Conservation (phyloP, 2,329 filamentous ascomycete genomes). For the Diaporthe sp. region DNA sequence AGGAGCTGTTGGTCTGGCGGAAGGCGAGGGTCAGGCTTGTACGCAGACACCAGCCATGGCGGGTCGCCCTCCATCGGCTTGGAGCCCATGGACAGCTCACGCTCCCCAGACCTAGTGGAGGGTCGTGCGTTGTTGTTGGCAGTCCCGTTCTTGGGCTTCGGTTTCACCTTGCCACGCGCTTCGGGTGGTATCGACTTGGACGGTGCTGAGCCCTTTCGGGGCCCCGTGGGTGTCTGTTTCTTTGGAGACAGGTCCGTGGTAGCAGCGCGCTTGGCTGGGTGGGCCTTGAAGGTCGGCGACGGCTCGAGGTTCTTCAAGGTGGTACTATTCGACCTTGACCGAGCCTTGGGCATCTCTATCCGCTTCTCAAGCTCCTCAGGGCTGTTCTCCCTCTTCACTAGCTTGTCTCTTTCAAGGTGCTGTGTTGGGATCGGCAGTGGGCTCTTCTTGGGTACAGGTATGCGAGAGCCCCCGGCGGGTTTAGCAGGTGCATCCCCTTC, state of each 20-base stretch:
- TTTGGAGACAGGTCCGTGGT: slow-evolving; percentile 67
- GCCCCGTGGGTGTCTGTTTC: slow-evolving; percentile 57
- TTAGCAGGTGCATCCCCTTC: slow-evolving; percentile 65
- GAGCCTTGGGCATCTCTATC: slow-evolving; percentile 71
- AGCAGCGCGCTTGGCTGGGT: slow-evolving; percentile 56
- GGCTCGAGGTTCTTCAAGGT: slow-evolving; percentile 74
- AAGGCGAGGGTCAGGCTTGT: slow-evolving; percentile 93
- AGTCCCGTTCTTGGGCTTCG: slow-evolving; percentile 74
- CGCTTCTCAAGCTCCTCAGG: slow-evolving; percentile 68
- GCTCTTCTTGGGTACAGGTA: slow-evolving; percentile 87
- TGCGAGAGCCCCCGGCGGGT: slow-evolving; percentile 80
- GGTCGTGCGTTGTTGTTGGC: slow-evolving; percentile 69
- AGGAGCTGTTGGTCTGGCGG: slow-evolving; percentile 96
- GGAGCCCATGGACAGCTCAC: slow-evolving; percentile 60
- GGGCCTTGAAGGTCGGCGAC: slow-evolving; percentile 48
- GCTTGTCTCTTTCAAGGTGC: slow-evolving; percentile 81
- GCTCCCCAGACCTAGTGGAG: slow-evolving; percentile 72
- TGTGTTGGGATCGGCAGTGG: slow-evolving; percentile 81
- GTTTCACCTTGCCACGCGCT: slow-evolving; percentile 74
- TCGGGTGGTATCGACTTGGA: slow-evolving; percentile 57
- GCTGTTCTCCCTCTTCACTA: slow-evolving; percentile 70
- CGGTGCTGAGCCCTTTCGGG: slow-evolving; percentile 61
- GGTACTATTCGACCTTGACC: slow-evolving; percentile 73
- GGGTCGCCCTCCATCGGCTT: slow-evolving; percentile 92
- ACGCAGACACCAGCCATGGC: slow-evolving; percentile 94